A percentile compares a stretch with the other conserved stretches of the same genome.
Conservation (phyloP, 2,329 filamentous ascomycete genomes). For the Leptographium wingfieldii region DNA sequence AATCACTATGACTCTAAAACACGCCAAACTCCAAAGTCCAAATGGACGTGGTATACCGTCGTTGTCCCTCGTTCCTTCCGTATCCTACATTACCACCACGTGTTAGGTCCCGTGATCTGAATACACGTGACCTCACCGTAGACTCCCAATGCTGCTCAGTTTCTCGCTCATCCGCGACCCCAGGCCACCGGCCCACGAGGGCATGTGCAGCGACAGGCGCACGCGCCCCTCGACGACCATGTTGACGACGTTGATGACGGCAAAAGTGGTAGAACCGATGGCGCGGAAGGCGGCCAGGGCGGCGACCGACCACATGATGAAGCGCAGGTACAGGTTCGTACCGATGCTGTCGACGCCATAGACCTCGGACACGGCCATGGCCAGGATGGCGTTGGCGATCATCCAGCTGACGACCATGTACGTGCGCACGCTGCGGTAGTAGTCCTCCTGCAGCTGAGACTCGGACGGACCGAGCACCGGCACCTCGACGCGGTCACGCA, state of each 20-base stretch:
- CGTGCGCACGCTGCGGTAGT: slow-evolving; percentile 92
- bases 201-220: slow-evolving; percentile 41
- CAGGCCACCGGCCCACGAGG: slow-evolving; percentile 33
- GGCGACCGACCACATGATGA: slow-evolving; percentile 89
- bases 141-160: slow-evolving; percentile 35
- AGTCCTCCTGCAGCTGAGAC: slow-evolving; percentile 87
- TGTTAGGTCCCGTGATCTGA: no score
- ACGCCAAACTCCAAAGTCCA: background rate
- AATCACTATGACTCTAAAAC: background rate
- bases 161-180: slow-evolving; percentile 32
- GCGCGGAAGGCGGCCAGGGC: slow-evolving; percentile 78
- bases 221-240: slow-evolving; percentile 78
- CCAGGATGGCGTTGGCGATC: slow-evolving; percentile 78
- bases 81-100: no score
- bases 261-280: slow-evolving; percentile 68
- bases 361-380: slow-evolving; percentile 83
- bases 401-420: slow-evolving; percentile 98
- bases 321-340: slow-evolving; percentile 79
- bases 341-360: slow-evolving; percentile 62
- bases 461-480: slow-evolving; percentile 49
- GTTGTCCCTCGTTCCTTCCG: no score
- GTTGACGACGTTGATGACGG: slow-evolving; percentile 72
- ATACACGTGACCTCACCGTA: slow-evolving; percentile 17
- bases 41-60: background rate
- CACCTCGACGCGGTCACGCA: slow-evolving; percentile 85